These are phyloP conservation scores for Tetraselmis striata DNA, from an alignment of 139 green algal species.

Conservation along the genomic window DNA sequence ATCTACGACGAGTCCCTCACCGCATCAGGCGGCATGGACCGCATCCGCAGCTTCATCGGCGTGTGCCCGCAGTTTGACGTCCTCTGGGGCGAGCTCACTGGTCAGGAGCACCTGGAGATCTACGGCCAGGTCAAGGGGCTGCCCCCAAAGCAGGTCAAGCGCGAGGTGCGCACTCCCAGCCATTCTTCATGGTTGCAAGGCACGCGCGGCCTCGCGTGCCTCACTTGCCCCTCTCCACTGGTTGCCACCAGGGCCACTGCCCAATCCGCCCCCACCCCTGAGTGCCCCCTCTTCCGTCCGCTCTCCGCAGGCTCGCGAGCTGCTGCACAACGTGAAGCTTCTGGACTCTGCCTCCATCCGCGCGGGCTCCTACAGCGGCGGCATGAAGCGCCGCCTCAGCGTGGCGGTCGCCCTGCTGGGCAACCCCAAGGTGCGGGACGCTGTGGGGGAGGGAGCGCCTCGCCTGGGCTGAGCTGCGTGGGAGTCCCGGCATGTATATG, in stretches of 20 bases:
- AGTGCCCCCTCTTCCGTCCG: too few relatives aligned
- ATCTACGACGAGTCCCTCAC: slow-evolving; percentile 66
- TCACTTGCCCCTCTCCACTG: not conserved
- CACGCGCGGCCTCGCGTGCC: too few relatives aligned
- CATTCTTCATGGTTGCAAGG: too few relatives aligned
- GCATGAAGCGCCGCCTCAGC: slow-evolving; percentile 78
- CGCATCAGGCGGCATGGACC: slow-evolving; percentile 56
- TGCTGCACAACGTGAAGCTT: slow-evolving; percentile 28
- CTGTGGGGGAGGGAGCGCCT: not conserved
- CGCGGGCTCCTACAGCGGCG: slow-evolving; percentile 62
- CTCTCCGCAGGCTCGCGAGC: slow-evolving; percentile 13
- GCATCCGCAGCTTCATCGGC: slow-evolving; percentile 66
- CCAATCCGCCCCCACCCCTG: not conserved
- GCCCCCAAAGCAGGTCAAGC: not conserved
- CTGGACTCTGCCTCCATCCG: slow-evolving; percentile 28
- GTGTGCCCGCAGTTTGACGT: slow-evolving; percentile 97
- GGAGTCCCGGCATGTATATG: too few relatives aligned
- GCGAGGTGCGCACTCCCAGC: not conserved
- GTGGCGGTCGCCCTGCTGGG: slow-evolving; percentile 76
- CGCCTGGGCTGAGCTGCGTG: too few relatives aligned
- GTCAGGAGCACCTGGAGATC: slow-evolving; percentile 82
- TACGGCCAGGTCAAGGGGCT: slow-evolving; percentile 84
- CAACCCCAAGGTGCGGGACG: slow-evolving; percentile 39
- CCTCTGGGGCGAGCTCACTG: slow-evolving; percentile 84
- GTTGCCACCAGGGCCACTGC: not conserved